Evolutionary conservation across 2,329 filamentous ascomycete species (phyloP), one percentile per base, ranked within the genome.

Genomic region (Talaromyces sp.): DNA sequence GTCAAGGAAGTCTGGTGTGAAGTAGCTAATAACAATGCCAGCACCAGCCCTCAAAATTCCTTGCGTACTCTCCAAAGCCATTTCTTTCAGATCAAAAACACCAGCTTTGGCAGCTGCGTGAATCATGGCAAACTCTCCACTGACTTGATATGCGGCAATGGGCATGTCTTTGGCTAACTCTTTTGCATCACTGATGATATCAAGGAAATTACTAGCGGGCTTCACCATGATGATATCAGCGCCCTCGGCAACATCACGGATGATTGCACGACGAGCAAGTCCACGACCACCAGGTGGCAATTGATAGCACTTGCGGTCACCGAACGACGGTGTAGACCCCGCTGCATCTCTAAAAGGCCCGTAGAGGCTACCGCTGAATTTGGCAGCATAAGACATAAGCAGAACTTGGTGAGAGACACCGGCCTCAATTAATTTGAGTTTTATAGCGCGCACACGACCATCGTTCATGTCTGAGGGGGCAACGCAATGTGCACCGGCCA

Each of bases 211-310:
- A 72, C 91, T 91, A 10, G 95, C 95, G 2, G 95, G 95, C 84
- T 99, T 99, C 68, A 99, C 95, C 94, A 99, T 97, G 80, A 99
- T 97, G 71, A 97, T 92, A 74, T 99, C 95, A 22, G 95, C 95
- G 31, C 95, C 95, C 80, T 99, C 95, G 69, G 85, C 86, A 70
- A 99, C 94, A 75, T 99, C 95, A 70, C 95, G 87, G 47, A 88
- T 82, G 69, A 99, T 97, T 58, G 95, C 95, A 70, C 95, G 88
- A 69, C 95, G 88, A 16, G 95, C 95, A 52, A 99, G 87, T 39
- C 95, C 95, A 60, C 95, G 90, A 31, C 93, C 95, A 67, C 93
- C 93, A 0, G 93, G 92, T 1, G 95, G 95, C 11, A 99, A 86
- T 81, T 99, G 95, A 82, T 99, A 99, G 86, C 95, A 98, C 77